Evolutionary conservation across 1,284 basidiomycete genomes (phyloP), one percentile per base, ranked within the genome.

Genomic region (Xerocomus amazonicus): DNA sequence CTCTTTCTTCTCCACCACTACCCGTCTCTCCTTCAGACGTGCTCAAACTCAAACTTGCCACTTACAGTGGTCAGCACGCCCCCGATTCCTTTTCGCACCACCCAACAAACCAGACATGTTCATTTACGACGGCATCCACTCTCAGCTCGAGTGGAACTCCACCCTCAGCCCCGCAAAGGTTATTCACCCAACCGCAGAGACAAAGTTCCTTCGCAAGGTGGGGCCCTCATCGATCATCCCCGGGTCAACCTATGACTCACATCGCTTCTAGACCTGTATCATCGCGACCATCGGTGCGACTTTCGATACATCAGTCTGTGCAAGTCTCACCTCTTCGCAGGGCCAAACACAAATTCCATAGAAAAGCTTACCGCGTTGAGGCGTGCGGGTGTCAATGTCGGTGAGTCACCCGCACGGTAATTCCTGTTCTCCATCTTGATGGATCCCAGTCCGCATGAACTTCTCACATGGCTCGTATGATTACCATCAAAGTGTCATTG

Each of bases 391-490:
- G 90, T 98, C 71, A 97, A 97, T 78, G 88, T 98, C 68, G 93
- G 94, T 95, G 55, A 57, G 90, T 78, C 48, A 33, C 35, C 50
- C 43, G 43, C 16, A 39, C 44, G 38, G 47, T 38, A 43, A 40
- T 17, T 45, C 27, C 33, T 23, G 39, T 51, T 29, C 39, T 45
- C 58, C 38, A 62, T 46, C 39, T 12, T 35, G 40, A 41, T 41
- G 43, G 50, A 33, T 36, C 7, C 17, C 60, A 96, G 94, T 97
- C 54, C 92, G 94, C 72, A 97, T 97, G 93, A 97, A 97, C 80
- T 96, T 96, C 71, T 96, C 93, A 48, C 93, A 97, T 83, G 93
- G 93, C 48, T 88, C 87, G 50, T 95, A 98, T 71, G 92, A 93
- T 64, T 97, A 95, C 71, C 95, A 98, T 74, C 92, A 97, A 75